phyloP scores from a whole-genome alignment of 768 basidiomycete genomes.

The Agrocybe pediades region DNA sequence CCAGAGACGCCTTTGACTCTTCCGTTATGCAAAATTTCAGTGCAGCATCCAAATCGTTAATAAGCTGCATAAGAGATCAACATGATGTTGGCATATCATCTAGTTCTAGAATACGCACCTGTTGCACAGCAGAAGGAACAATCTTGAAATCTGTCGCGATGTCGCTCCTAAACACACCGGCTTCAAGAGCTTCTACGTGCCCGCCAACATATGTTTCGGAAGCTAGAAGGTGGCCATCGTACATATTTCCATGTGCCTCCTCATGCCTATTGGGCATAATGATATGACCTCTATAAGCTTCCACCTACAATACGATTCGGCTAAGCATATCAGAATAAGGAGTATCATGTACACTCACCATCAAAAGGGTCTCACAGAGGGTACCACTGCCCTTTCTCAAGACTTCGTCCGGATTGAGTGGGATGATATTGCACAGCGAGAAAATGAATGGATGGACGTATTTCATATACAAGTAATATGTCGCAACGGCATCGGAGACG shows the following conservation, averaged over 20 bases:
- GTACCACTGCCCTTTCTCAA: conserved; percentile 95
- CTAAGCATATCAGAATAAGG: background rate
- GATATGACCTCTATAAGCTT: conserved; percentile 88
- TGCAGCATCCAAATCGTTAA: conserved; percentile 92
- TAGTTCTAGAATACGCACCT: conserved; percentile 44
- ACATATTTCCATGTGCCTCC: conserved; percentile 89
- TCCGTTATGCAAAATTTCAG: conserved; percentile 85
- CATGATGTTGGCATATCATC: conserved; percentile 3
- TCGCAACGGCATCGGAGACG: conserved; percentile 99
- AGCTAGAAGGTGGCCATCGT: conserved; percentile 93
- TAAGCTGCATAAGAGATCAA: conserved; percentile 58
- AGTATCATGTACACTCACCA: conserved; percentile 65
- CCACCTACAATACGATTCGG: conserved; percentile 62
- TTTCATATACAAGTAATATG: conserved; percentile 99
- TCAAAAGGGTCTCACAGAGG: conserved; percentile 94
- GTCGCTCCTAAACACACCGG: conserved; percentile 97
- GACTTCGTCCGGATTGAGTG: conserved; percentile 94
- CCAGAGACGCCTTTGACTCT: conserved; percentile 78
- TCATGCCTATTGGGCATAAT: conserved; percentile 99
- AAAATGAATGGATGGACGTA: conserved; percentile 99
- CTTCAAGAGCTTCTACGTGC: conserved; percentile 97
- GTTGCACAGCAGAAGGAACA: conserved; percentile 80
- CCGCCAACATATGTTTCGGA: conserved; percentile 99
- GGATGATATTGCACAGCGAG: conserved; percentile 98
- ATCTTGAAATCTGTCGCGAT: conserved; percentile 96